phyloP scores from a whole-genome alignment of 768 basidiomycete genomes.

The Termitomyces bulborhizus region DNA sequence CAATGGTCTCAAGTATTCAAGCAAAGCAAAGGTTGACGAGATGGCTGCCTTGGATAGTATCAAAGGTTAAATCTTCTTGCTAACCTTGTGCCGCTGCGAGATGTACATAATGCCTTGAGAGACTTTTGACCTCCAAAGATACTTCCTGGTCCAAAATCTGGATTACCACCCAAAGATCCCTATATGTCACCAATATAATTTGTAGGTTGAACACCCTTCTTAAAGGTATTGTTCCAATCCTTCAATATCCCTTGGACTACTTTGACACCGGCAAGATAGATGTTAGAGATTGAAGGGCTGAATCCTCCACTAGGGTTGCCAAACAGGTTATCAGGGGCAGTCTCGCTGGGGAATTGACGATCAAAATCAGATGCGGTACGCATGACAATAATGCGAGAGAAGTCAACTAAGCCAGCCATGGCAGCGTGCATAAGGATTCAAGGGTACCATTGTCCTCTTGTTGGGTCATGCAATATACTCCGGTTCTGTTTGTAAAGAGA shows the following conservation, averaged over 20 bases:
- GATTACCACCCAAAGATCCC: slow-evolving; percentile 8
- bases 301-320: slow-evolving; percentile 4
- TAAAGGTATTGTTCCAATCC: slow-evolving; percentile 3
- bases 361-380: slow-evolving; percentile 10
- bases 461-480: slow-evolving; percentile 8
- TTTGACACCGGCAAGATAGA: slow-evolving; percentile 8
- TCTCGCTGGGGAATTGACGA: slow-evolving; percentile 3
- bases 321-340: slow-evolving; percentile 3
- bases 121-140: background rate
- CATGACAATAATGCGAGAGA: slow-evolving; percentile 10
- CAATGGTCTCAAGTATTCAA: no score
- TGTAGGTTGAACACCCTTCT: slow-evolving; percentile 1
- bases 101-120: background rate
- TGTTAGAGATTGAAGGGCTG: slow-evolving; percentile 2
- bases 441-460: slow-evolving; percentile 10
- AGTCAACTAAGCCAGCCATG: slow-evolving; percentile 4
- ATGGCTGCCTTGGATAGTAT: background rate
- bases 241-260: slow-evolving; percentile 4
- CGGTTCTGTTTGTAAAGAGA: slow-evolving; percentile 7
- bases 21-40: background rate
- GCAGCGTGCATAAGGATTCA: slow-evolving; percentile 6
- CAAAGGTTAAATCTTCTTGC: background rate
- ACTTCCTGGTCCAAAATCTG: slow-evolving; percentile 9
- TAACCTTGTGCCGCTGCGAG: background rate
- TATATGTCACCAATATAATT: slow-evolving; percentile 12